phyloP scores from a whole-genome alignment of 768 basidiomycete species.

The Coprinopsis cinerea region DNA sequence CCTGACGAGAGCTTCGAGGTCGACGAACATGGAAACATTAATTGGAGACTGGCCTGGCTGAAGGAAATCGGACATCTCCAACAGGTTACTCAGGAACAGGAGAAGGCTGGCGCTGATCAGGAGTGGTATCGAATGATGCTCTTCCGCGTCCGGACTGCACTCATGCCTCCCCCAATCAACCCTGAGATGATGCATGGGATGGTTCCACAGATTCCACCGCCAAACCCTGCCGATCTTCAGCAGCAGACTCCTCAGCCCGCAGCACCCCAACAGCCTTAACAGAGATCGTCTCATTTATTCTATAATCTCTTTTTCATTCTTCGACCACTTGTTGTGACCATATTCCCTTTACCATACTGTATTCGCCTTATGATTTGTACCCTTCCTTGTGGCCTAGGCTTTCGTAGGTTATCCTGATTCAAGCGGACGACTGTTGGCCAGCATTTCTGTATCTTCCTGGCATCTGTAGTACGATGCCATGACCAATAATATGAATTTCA shows the following conservation, averaged over 20 bases:
- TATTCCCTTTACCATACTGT: not conserved
- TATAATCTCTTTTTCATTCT: not conserved
- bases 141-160: slow-evolving; percentile 65
- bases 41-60: slow-evolving; percentile 75
- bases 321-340: not conserved
- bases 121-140: slow-evolving; percentile 89
- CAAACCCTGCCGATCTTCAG: slow-evolving; percentile 32
- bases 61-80: slow-evolving; percentile 76
- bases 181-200: slow-evolving; percentile 47
- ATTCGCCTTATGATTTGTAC: not conserved
- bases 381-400: not conserved
- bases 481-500: not conserved
- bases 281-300: not conserved
- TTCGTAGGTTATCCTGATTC: too few species aligned
- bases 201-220: slow-evolving; percentile 35
- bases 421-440: too few species aligned
- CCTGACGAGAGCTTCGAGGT: slow-evolving; percentile 63
- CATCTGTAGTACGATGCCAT: not conserved
- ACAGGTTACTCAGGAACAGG: slow-evolving; percentile 74
- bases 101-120: slow-evolving; percentile 72
- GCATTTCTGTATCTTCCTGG: not conserved
- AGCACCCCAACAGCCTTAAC: not conserved
- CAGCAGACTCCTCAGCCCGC: not conserved
- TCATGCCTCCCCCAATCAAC: slow-evolving; percentile 56
- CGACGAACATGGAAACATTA: slow-evolving; percentile 74